These are phyloP conservation scores for Dissoconium aciculare DNA, from an alignment of 2,329 filamentous ascomycete genomes.

Conservation along the genomic window DNA sequence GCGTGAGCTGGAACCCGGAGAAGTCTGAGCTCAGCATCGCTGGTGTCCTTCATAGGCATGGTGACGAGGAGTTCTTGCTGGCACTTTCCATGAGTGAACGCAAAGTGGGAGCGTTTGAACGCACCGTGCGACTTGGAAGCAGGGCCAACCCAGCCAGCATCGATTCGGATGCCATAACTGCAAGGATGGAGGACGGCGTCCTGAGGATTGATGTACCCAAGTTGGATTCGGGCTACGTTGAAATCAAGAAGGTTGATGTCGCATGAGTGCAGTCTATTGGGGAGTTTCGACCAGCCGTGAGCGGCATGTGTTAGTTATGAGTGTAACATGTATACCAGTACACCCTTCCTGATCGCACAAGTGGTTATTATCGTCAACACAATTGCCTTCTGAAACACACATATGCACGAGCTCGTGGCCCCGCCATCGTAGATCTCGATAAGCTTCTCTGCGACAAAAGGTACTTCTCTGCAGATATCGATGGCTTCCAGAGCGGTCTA, in stretches of 20 bases:
- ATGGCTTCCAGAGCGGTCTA: too few relatives aligned
- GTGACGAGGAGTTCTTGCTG: slow-evolving; percentile 53
- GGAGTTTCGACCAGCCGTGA: too few relatives aligned
- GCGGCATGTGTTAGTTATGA: too few relatives aligned
- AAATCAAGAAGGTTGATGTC: slow-evolving; percentile 38
- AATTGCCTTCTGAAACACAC: too few relatives aligned
- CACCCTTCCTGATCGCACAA: too few relatives aligned
- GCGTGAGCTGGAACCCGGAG: slow-evolving; percentile 60
- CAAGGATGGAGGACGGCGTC: slow-evolving; percentile 64
- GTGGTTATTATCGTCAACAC: too few relatives aligned
- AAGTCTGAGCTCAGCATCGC: slow-evolving; percentile 50
- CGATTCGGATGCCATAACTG: slow-evolving; percentile 52
- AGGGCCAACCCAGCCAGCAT: slow-evolving; percentile 44
- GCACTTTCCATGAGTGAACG: slow-evolving; percentile 51
- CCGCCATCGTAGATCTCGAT: too few relatives aligned
- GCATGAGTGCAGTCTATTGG: too few relatives aligned
- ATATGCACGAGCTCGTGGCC: too few relatives aligned
- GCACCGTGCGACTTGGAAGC: slow-evolving; percentile 47
- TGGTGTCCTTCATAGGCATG: slow-evolving; percentile 59
- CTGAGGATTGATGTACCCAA: slow-evolving; percentile 59
- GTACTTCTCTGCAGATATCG: too few relatives aligned
- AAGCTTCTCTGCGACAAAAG: too few relatives aligned
- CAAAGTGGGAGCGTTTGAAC: slow-evolving; percentile 59
- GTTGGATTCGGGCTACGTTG: slow-evolving; percentile 46
- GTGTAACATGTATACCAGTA: too few relatives aligned